Conservation (phyloP, 148 eudicot genomes). For the Heliosperma pusillum region DNA sequence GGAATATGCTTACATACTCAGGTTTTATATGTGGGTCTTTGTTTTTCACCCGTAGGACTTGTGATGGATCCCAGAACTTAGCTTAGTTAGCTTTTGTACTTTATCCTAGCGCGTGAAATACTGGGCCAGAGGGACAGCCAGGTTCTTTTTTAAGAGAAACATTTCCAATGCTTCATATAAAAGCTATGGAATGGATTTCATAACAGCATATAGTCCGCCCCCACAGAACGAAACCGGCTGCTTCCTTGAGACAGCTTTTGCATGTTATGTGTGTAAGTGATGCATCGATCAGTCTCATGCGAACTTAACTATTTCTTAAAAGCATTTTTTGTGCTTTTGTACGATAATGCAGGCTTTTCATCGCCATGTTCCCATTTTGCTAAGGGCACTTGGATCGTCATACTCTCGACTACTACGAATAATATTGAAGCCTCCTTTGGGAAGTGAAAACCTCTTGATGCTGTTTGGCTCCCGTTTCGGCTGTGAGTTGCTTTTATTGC, state of each 20-base stretch:
- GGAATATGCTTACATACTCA: neutral
- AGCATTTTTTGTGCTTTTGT: neutral
- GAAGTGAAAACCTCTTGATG: conserved; percentile 85
- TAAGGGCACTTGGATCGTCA: conserved; percentile 74
- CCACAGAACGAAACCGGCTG: neutral
- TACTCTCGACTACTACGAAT: conserved; percentile 65
- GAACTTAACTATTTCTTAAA: neutral
- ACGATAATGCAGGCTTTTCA: conserved; percentile 67
- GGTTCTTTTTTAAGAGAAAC: too few relatives aligned
- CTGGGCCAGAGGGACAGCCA: too few relatives aligned
- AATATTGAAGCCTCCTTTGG: conserved; percentile 82
- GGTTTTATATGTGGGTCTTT: neutral
- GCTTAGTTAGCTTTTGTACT: too few relatives aligned
- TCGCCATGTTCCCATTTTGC: conserved; percentile 77
- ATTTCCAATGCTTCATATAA: too few relatives aligned
- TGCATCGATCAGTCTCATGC: neutral
- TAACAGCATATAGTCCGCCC: neutral
- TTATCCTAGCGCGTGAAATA: too few relatives aligned
- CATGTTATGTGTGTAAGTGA: neutral
- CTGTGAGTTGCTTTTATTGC: neutral
- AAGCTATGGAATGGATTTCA: too few relatives aligned
- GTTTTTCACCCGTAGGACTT: neutral
- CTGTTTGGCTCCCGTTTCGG: conserved; percentile 42
- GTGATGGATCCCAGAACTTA: too few relatives aligned
- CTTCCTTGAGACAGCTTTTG: neutral